Evolutionary conservation across 2,329 filamentous ascomycete genomes (phyloP), one percentile per base, ranked within the genome.

Genomic region (Leptographium radiaticola): DNA sequence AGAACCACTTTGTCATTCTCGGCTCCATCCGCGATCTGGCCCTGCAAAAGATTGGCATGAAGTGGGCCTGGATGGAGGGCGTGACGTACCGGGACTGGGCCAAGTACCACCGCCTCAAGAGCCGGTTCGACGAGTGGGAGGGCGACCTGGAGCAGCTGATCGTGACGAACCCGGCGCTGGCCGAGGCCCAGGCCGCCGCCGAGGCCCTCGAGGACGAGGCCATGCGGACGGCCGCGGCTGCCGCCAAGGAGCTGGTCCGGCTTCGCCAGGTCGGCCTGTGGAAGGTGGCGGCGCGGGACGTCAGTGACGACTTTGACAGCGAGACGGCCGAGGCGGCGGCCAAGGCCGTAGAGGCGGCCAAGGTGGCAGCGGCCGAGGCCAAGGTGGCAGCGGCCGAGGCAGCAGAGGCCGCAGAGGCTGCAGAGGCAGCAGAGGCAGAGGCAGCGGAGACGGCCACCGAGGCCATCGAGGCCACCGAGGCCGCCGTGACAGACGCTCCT

Each of bases 71-170:
- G 84, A 93, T 89, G 71, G 89, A 97, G 55, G 89, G 89, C 36
- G 80, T 98, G 57, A 95, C 91, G 1, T 96, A 98, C 75, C 90
- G 94, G 67, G 89, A 98, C 67, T 98, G 93, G 93, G 81, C 85
- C 56, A 93, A 91, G 66, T 98, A 95, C 65, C 89, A 97, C 66
- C 81, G 87, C 56, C 75, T 98, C 55, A 94, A 87, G 71, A 80
- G 79, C 53, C 84, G 86, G 13, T 87, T 96, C 52, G 83, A 85
- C 49, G 81, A 88, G 62, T 96, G 91, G 89, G 85, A 87, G 53
- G 75, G 80, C 39, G 87, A 94, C 60, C 82, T 98, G 49, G 83
- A 88, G 65, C 75, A 82, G 55, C 79, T 90, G 52, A 86, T 89
- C 42, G 77, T 85, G 56, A 77, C 81, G 4, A 87, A 96, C 64